Percentiles rank a stretch among this genome's conserved stretches.
These are phyloP conservation scores for Fraxinus americana DNA, from an alignment of 257 asterid genomes.

Conservation along the genomic window DNA sequence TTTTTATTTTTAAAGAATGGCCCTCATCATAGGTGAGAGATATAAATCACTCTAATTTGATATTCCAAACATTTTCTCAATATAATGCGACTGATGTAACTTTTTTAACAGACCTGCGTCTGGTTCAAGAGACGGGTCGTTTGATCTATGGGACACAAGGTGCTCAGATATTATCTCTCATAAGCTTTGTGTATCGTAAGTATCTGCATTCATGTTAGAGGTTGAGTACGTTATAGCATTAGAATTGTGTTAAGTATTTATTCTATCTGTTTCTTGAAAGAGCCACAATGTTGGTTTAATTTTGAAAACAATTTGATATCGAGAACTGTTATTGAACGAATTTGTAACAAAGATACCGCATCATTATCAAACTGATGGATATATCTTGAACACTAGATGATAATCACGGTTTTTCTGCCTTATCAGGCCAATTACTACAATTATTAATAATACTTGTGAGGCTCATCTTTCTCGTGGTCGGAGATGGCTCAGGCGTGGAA, in stretches of 20 bases:
- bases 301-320: not conserved
- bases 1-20: not conserved
- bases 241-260: not conserved
- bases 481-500: slow-evolving; percentile 61
- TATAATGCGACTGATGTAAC: not conserved
- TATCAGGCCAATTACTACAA: slow-evolving; percentile 60
- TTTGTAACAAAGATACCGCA: not conserved
- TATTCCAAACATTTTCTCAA: not conserved
- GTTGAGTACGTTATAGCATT: slow-evolving; percentile 9
- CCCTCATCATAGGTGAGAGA: slow-evolving; percentile 1
- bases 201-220: slow-evolving; percentile 18
- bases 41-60: not conserved
- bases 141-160: slow-evolving; percentile 89
- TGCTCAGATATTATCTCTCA: slow-evolving; percentile 41
- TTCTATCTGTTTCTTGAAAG: not conserved
- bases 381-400: slow-evolving; percentile 14
- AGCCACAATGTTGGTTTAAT: not conserved
- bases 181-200: slow-evolving; percentile 55
- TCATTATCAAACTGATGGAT: not conserved
- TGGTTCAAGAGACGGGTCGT: slow-evolving; percentile 93
- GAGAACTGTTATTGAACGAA: not conserved
- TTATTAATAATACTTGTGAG: slow-evolving; percentile 36
- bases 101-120: slow-evolving; percentile 61
- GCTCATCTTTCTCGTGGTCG: slow-evolving; percentile 65
- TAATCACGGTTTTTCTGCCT: slow-evolving; percentile 2